Percentiles rank a stretch among this genome's conserved stretches.
Conservation (phyloP, 306 rosid genomes). For the Heteromeles arbutifolia region DNA sequence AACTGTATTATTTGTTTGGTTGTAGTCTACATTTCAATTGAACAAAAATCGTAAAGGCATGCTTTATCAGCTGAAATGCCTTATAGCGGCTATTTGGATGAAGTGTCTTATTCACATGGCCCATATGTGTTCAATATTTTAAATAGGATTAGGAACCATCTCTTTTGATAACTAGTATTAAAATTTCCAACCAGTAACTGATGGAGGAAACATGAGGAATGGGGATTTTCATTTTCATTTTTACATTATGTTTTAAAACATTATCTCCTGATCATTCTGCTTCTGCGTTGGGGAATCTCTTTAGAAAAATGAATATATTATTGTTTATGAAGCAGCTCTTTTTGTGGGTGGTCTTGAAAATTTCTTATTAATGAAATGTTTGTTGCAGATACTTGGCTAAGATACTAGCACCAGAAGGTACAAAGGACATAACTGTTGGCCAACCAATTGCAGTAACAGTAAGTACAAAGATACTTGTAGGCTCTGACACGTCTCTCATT, state of each 20-base stretch:
- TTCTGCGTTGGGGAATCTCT: not conserved
- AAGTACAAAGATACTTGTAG: constrained; percentile 37
- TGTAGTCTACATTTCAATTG: not conserved
- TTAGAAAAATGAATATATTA: not conserved
- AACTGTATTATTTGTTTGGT: not conserved
- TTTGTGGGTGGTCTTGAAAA: constrained; percentile 2
- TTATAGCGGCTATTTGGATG: not conserved
- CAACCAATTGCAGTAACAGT: constrained; percentile 94
- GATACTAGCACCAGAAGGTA: constrained; percentile 80
- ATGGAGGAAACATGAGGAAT: not conserved
- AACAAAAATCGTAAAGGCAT: not conserved
- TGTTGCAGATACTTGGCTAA: constrained; percentile 74
- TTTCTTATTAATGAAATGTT: constrained; percentile 9
- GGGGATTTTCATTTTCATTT: not conserved
- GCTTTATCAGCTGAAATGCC: not conserved
- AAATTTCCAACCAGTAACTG: not conserved
- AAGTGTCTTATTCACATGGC: not conserved
- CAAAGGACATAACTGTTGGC: constrained; percentile 91
- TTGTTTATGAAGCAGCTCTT: constrained; percentile 1
- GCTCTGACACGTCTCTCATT: constrained; percentile 12
- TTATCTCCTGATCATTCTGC: not conserved
- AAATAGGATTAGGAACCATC: not conserved
- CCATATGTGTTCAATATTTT: not conserved
- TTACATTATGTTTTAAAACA: constrained; percentile 2
- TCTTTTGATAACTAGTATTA: not conserved